Base-by-base conservation (phyloP, 2,329 filamentous ascomycete species). In the Penicillium paneum region DNA sequence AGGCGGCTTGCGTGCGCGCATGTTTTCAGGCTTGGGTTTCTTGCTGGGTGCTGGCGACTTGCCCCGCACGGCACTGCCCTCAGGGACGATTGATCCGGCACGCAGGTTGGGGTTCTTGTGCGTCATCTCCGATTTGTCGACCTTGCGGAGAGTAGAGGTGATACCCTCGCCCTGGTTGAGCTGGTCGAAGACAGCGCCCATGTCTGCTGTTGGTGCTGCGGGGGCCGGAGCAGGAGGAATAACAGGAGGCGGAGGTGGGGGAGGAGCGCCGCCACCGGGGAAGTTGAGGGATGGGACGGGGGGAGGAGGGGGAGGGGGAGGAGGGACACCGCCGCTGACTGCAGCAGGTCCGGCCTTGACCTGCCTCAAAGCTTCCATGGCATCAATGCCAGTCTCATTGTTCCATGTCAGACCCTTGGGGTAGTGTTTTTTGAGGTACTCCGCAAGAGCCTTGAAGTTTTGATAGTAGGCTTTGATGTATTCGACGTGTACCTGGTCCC, bases 51-150 rank as follows among this genome's bases (percentile, higher is more conserved):
- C 89, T 2, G 91, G 92, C 60, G 90, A 95, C 81, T 94, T 96
- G 53, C 81, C 83, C 28, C 74, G 72, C 44, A 17, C 34, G 43
- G 77, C 77, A 49, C 79, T 76, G 50, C 81, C 76, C 54, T 79
- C 79, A 1, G 42, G 29, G 3, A 93, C 90, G 2, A 84, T 82
- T 12, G 89, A 88, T 57, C 80, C 79, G 24, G 89, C 83, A 59
- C 94, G 87, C 54, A 99, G 80, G 10, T 86, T 84, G 13, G 94
- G 94, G 75, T 99, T 99, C 80, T 97, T 97, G 77, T 99, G 94
- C 56, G 94, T 99, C 93, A 97, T 97, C 74, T 97, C 82, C 50
- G 89, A 94, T 70, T 87, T 88, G 76, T 97, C 93, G 46, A 99
- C 94, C 79, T 97, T 99, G 63, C 89, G 88, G 34, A 99, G 81